Conservation (phyloP, 73 alveolate species). For the Stentor coeruleus region DNA sequence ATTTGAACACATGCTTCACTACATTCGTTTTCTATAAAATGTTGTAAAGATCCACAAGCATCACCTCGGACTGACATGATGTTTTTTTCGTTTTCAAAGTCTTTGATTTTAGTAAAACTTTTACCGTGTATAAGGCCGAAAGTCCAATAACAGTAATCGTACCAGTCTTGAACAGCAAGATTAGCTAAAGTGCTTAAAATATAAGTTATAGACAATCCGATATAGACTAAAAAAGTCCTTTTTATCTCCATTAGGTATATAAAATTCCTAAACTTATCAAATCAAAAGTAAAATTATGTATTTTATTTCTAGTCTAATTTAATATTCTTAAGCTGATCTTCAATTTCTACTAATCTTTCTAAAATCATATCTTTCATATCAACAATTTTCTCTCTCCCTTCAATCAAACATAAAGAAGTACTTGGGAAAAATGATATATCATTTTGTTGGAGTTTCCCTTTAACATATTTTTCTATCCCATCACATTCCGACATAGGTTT, state of each 20-base stretch:
- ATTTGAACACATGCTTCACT: neutral
- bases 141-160: neutral
- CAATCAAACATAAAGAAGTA: neutral
- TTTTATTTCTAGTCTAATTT: too few relatives aligned
- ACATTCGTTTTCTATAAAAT: neutral
- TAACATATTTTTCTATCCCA: constrained; percentile 60
- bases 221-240: neutral
- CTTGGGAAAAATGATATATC: constrained; percentile 32
- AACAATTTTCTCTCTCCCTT: neutral
- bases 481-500: constrained; percentile 43
- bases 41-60: neutral
- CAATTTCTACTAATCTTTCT: too few relatives aligned
- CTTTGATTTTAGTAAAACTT: neutral
- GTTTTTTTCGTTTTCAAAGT: neutral
- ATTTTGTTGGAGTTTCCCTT: constrained; percentile 18
- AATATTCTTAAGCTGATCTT: too few relatives aligned
- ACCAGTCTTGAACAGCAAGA: neutral
- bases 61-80: neutral
- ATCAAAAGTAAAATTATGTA: too few relatives aligned
- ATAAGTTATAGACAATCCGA: neutral
- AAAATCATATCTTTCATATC: neutral
- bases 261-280: too few relatives aligned
- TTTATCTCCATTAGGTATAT: neutral
- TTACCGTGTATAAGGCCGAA: neutral
- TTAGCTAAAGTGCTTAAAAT: neutral